Base-by-base conservation (phyloP, 2,329 filamentous ascomycete genomes). In the Diaporthe destruens region DNA sequence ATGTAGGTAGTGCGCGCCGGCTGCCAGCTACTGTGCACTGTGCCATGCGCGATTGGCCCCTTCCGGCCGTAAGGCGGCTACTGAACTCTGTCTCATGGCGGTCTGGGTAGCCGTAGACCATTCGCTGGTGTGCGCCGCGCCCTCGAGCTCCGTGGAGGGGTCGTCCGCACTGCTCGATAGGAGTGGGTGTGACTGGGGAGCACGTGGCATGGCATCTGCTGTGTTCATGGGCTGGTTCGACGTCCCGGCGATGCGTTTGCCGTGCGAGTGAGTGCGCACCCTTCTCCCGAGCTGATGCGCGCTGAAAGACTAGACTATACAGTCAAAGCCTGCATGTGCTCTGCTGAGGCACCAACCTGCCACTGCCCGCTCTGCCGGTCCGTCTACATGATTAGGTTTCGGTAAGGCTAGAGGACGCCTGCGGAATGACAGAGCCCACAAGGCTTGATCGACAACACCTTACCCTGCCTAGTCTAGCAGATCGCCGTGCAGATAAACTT, bases 401-500 rank as follows among this genome's bases (percentile, higher is more conserved):
- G 61, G 61, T 11, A 65, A n/a, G 59, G 59, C 42, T 42, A 49
- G 29, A 65, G 29, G 59, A 47, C 59, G 49, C 42, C 29, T 65
- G 39, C 59, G 44, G 59, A 34, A 65, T 65, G 34, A 55, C 49
- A 42, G 42, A 61, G 42, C 32, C 61, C 54, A 72, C 53, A 68
- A 53, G 71, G 63, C 71, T 51, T 69, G 63, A 72, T 61, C 61
- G 61, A 32, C 61, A 68, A 34, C 53, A 53, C 65, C 65, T 51
- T 69, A 44, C 54, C 65, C n/a, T 53, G 54, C 63, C 63, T 49
- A 56, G 59, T 57, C 51, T 49, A 49, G 53, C 47, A 72, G 44
- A 69, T 72, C 71, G 47, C 56, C 67, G 55, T 44, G 55, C 67
- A 70, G 67, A 70, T 61, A 44, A 70, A 53, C 55, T 70, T 51